Percentiles rank a stretch among this genome's conserved stretches.
Conservation (phyloP, 2,329 filamentous ascomycete species). For the Drechslerella dactyloides region DNA sequence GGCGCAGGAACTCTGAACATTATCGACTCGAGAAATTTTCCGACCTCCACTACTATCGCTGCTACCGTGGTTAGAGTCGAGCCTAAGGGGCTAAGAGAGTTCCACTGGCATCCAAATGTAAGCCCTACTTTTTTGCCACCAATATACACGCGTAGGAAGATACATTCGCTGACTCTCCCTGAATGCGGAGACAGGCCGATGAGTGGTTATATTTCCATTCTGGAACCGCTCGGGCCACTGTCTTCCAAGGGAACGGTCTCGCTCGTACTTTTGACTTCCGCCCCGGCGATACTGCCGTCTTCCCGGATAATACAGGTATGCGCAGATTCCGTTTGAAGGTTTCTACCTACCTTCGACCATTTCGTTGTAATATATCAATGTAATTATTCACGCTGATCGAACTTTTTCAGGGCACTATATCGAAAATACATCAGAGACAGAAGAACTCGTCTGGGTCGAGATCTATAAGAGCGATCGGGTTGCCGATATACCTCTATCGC, state of each 20-base stretch:
- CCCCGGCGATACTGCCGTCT: slow-evolving; percentile 71
- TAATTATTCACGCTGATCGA: slow-evolving; percentile 57
- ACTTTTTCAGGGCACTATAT: slow-evolving; percentile 67
- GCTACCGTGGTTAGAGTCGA: slow-evolving; percentile 70
- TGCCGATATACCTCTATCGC: slow-evolving; percentile 70
- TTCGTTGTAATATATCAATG: slow-evolving; percentile 22
- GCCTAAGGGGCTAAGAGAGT: slow-evolving; percentile 68
- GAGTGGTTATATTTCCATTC: slow-evolving; percentile 76
- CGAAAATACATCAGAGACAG: slow-evolving; percentile 69
- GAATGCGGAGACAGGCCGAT: slow-evolving; percentile 62
- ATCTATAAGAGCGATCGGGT: slow-evolving; percentile 73
- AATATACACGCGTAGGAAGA: slow-evolving; percentile 7
- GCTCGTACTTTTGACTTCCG: slow-evolving; percentile 72
- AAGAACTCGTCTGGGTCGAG: slow-evolving; percentile 72
- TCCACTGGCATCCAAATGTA: slow-evolving; percentile 75
- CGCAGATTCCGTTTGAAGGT: background rate
- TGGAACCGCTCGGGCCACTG: slow-evolving; percentile 68
- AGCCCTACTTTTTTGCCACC: slow-evolving; percentile 53
- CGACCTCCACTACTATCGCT: slow-evolving; percentile 70
- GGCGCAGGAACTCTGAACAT: slow-evolving; percentile 69
- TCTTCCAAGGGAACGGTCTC: slow-evolving; percentile 68
- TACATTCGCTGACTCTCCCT: slow-evolving; percentile 7
- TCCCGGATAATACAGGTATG: slow-evolving; percentile 67
- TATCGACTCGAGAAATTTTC: slow-evolving; percentile 72
- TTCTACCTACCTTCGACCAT: background rate